Conservation (phyloP, 345 rosid genomes). For the Mallotus nudiflorus region DNA sequence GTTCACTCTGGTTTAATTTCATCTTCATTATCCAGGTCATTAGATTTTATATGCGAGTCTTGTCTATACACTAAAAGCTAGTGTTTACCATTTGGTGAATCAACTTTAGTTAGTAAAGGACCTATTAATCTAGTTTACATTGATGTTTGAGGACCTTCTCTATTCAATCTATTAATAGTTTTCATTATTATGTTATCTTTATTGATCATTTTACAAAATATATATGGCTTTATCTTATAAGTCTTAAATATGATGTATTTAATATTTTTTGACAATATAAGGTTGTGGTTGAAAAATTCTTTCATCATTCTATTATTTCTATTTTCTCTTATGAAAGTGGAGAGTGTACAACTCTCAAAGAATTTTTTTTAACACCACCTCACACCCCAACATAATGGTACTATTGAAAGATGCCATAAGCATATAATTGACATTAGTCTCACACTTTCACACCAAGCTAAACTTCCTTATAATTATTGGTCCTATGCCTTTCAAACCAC, state of each 20-base stretch:
- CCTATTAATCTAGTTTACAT: not conserved
- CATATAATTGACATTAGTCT: not conserved
- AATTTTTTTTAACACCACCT: not conserved
- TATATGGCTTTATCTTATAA: not conserved
- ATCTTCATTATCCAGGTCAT: not conserved
- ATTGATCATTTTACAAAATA: conserved; percentile 7
- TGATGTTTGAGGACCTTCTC: conserved; percentile 3
- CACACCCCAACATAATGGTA: conserved; percentile 4
- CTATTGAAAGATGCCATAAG: not conserved
- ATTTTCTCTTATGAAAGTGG: not conserved
- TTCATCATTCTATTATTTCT: not conserved
- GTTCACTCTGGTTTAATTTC: not conserved
- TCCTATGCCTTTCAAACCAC: not conserved
- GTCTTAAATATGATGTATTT: not conserved
- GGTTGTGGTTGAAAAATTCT: not conserved
- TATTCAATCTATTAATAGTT: conserved; percentile 2
- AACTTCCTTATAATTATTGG: not conserved
- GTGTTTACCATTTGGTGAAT: not conserved
- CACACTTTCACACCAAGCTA: not conserved
- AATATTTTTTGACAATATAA: not conserved
- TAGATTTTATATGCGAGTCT: not conserved
- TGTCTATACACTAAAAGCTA: not conserved
- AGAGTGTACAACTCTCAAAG: not conserved
- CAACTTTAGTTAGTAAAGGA: not conserved
- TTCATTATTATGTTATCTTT: conserved; percentile 5